Base-by-base conservation (phyloP, 2,329 filamentous ascomycete species). In the Cladophialophora chaetospira region DNA sequence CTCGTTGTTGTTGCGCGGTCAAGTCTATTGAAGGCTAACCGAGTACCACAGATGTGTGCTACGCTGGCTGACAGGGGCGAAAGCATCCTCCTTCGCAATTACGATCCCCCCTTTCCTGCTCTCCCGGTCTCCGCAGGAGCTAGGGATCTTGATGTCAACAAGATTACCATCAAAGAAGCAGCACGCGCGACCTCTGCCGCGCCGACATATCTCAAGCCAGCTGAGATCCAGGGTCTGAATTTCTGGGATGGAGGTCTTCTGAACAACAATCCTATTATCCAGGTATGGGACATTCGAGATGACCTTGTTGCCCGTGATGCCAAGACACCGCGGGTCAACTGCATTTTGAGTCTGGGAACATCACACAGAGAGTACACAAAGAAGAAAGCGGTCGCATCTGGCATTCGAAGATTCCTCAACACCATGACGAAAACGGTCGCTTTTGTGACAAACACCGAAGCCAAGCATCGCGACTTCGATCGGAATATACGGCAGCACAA, bases 401-500 rank as follows among this genome's bases (percentile, higher is more conserved):
- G 40, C 13, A 36, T 58, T 15, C 25, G 21, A 11, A 49, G 47
- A 38, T 57, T 62, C 38, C 51, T 62, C 53, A 60, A 55, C 26
- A 58, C 54, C 2, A 33, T 58, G 13, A 55, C 54, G 13, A 59
- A 58, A 46, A 57, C 53, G 5, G 53, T 60, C 5, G 50, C 49
- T 19, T 58, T 61, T 52, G 57, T 51, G 19, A 63, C 61, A 42
- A 63, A 63, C 29, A 61, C 61, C 15, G 58, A 63, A 46, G 61
- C 61, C 28, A 63, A 63, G 45, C 61, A 63, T 38, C 57, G 52
- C n/a, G 61, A 63, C 43, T 63, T 63, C 25, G 57, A 61, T 15
- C 56, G 55, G 11, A 63, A 63, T 29, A 63, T 58, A 44, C 44
- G 49, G 10, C 56, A 58, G 44, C 45, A 44, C 50, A 62, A 62